Conservation (phyloP, 1,139 yeast genomes). For the Tardiomyces digboiensis region DNA sequence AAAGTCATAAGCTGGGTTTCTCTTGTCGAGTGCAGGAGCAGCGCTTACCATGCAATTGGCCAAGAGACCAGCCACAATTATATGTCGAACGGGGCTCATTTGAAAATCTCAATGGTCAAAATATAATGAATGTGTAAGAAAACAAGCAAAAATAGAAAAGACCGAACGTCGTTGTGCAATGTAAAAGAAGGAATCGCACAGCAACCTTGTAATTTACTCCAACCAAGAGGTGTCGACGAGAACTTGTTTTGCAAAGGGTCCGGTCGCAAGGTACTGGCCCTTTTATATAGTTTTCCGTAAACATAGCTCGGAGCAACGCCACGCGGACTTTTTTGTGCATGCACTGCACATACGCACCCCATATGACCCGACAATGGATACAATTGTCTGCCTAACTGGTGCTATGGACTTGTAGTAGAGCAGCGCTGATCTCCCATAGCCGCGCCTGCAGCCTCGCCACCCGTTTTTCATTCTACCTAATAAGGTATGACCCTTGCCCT, state of each 20-base stretch:
- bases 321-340: no score
- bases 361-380: no score
- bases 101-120: neutral
- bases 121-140: neutral
- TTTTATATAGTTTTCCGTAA: neutral
- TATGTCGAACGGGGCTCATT: neutral
- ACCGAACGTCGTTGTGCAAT: neutral
- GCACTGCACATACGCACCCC: no score
- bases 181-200: neutral
- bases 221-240: no score
- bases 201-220: neutral
- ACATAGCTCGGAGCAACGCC: no score
- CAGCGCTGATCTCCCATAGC: neutral
- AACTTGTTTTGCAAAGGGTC: no score
- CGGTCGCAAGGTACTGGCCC: no score
- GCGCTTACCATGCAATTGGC: neutral
- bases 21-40: slow-evolving; percentile 1
- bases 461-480: neutral
- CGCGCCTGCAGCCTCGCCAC: neutral
- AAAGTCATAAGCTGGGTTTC: slow-evolving; percentile 6
- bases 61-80: slow-evolving; percentile 1
- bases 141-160: slow-evolving; percentile 1
- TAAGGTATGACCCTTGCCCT: neutral
- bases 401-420: no score
- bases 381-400: no score